Conservation (phyloP, 495 filamentous ascomycete genomes). For the Daldinia bambusicola region DNA sequence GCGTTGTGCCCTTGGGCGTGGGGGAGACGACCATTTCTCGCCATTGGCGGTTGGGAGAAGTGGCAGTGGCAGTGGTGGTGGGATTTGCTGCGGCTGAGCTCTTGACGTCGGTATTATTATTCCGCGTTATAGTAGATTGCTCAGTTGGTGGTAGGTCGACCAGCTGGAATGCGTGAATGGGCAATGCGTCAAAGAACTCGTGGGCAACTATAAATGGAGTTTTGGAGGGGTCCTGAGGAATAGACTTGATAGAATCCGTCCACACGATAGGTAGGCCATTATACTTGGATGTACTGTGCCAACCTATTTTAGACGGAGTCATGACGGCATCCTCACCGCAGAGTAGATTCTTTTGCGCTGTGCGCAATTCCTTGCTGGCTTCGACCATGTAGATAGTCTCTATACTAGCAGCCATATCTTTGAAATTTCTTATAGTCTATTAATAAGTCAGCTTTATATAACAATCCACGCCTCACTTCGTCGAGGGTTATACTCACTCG, state of each 20-base stretch:
- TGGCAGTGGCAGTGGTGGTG: constrained; percentile 44
- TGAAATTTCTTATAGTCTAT: constrained; percentile 87
- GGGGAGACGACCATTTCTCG: constrained; percentile 86
- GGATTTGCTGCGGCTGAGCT: constrained; percentile 59
- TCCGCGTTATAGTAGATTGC: constrained; percentile 52
- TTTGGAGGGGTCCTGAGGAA: constrained; percentile 69
- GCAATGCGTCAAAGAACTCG: constrained; percentile 99
- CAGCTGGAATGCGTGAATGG: constrained; percentile 93
- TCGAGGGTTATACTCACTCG: constrained; percentile 65
- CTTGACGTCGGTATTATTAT: constrained; percentile 24
- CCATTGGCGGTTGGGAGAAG: constrained; percentile 73
- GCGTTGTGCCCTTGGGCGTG: constrained; percentile 61
- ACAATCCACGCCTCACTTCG: neutral
- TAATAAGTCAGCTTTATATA: constrained; percentile 9
- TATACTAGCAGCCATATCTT: constrained; percentile 76
- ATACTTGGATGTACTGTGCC: constrained; percentile 80
- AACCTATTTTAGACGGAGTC: constrained; percentile 77
- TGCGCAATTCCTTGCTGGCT: constrained; percentile 78
- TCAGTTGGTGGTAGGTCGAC: constrained; percentile 61
- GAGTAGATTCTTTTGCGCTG: constrained; percentile 82
- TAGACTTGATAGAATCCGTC: constrained; percentile 86
- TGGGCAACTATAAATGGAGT: constrained; percentile 94
- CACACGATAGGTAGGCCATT: constrained; percentile 77
- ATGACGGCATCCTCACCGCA: constrained; percentile 77
- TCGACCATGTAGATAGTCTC: constrained; percentile 92